Percentiles rank a stretch among this genome's conserved stretches.
Conservation (phyloP, 179 eudicot species). For the Actinidia arguta region DNA sequence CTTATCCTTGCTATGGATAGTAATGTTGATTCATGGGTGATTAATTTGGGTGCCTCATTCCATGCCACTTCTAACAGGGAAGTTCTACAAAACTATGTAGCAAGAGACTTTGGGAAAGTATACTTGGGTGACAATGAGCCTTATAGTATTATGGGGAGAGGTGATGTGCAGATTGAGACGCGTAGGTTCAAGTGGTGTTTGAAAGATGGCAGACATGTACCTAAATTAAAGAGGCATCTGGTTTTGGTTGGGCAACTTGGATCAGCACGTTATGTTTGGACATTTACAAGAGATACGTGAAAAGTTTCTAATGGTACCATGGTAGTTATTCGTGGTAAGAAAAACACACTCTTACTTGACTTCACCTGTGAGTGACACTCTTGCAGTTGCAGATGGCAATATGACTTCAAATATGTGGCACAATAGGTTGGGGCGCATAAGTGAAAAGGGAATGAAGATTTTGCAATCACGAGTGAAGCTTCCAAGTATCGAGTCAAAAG, state of each 20-base stretch:
- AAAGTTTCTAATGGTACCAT: not conserved
- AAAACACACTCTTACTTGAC: not conserved
- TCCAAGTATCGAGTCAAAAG: not conserved
- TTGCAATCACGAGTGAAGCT: not conserved
- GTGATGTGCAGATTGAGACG: not conserved
- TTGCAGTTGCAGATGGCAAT: not conserved
- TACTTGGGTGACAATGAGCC: not conserved
- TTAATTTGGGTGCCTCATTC: not conserved
- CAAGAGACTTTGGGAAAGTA: not conserved
- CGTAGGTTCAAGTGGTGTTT: not conserved
- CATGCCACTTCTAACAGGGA: not conserved
- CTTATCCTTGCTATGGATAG: not conserved
- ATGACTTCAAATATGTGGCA: not conserved
- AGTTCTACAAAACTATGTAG: not conserved
- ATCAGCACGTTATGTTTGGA: not conserved
- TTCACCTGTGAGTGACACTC: not conserved
- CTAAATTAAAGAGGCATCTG: not conserved
- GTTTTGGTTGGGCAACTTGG: not conserved
- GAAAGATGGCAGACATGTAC: not conserved
- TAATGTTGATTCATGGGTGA: not conserved
- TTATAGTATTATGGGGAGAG: not conserved
- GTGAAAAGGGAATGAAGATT: not conserved
- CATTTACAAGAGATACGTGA: not conserved
- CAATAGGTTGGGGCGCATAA: not conserved
- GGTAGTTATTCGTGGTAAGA: not conserved